These are phyloP conservation scores for Narthecium ossifragum DNA, from an alignment of 106 monocot genomes.

Conservation along the genomic window DNA sequence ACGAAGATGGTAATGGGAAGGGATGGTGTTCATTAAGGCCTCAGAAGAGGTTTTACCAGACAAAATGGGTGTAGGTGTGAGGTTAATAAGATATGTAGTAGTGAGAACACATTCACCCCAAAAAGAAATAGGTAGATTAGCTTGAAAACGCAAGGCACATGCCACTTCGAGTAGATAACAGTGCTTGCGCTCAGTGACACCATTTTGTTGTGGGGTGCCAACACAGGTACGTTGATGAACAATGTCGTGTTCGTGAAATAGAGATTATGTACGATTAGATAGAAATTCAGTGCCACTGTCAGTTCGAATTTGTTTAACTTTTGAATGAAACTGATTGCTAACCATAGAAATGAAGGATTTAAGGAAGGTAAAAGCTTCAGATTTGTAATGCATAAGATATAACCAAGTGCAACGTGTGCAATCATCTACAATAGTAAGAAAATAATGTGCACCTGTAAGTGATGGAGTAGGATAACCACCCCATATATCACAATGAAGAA, in stretches of 20 bases:
- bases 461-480: no score
- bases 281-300: neutral
- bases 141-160: neutral
- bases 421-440: neutral
- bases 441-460: no score
- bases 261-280: neutral
- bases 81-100: neutral
- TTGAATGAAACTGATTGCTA: neutral
- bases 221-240: neutral
- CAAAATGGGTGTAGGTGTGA: neutral
- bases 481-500: no score
- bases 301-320: neutral
- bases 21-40: neutral
- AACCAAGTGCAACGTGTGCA: neutral
- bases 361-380: neutral
- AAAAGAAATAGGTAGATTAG: neutral
- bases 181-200: neutral
- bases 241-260: neutral
- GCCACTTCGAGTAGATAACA: neutral
- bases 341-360: neutral
- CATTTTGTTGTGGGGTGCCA: neutral
- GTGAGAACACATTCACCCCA: neutral
- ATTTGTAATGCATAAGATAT: neutral
- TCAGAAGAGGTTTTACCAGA: neutral
- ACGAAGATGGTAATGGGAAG: neutral